Base-by-base conservation (phyloP, 140 eudicot genomes). In the Bidens hawaiensis region DNA sequence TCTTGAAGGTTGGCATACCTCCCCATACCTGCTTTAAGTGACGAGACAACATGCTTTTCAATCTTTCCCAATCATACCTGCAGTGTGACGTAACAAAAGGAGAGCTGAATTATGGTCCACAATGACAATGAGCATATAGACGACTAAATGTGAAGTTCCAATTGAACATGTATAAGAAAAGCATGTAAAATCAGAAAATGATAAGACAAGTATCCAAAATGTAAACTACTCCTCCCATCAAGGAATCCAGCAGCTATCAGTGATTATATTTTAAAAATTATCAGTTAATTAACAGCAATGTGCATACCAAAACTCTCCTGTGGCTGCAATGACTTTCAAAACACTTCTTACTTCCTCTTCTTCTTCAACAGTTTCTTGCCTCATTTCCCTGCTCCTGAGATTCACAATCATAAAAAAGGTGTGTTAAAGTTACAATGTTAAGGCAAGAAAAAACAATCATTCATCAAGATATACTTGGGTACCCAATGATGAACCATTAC, bases 61-160 rank as follows among this genome's bases (percentile, higher is more conserved):
- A 67, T 69, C 78, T 83, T 62, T 76, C 88, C 97, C 97, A 90
- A 7, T 84, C 94, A 74, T 77, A 74, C 94, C 96, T 90, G 86
- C 65, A 43, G 27, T 41, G 45, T 40, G 61, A 48, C 52, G 63
- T 42, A 69, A 54, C 10, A 6, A 21, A 24, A 53, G 18, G 5
- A 55, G 31, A 49, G 19, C 30, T 57, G 17, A 40, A 17, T 48
- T 43, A 46, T 33, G 15, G 62, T 34, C 28, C 42, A 21, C 48
- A 50, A 55, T 38, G 56, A 15, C 25, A 22, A 30, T 12, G 33
- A 41, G 10, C 31, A 67, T 60, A 16, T 18, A 40, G 10, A 5
- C 3, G 12, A 24, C 1, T 30, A 13, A 28, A 18, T 2, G 6
- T 25, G 3, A 64, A 30, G 47, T 19, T 64, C 47, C 30, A 19